Percentiles rank a stretch among this genome's conserved stretches.
Evolutionary conservation across 306 rosid genomes (phyloP).

Genomic region (Hippophae gyantsensis): DNA sequence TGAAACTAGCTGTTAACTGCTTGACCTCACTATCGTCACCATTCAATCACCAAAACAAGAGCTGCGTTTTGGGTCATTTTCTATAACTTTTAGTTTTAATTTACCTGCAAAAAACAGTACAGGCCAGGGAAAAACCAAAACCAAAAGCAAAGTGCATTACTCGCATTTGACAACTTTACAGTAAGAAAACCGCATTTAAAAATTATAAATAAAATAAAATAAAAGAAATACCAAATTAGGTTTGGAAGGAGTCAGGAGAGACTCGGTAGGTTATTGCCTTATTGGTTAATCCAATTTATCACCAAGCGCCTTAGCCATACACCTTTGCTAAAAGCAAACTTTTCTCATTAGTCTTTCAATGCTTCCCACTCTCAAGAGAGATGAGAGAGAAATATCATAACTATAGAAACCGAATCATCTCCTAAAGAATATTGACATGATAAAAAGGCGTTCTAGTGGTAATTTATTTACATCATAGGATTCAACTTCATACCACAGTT

Average conservation of each 20-base stretch:
- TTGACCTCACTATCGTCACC: too few relatives aligned
- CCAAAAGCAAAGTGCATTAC: too few relatives aligned
- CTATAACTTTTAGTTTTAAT: too few relatives aligned
- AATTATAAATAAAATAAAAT: too few relatives aligned
- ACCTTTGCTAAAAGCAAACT: background rate
- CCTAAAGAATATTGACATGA: background rate
- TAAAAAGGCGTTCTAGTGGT: background rate
- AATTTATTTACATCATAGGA: conserved; percentile 1
- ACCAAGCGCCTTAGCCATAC: background rate
- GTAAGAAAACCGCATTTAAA: too few relatives aligned
- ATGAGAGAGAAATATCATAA: background rate
- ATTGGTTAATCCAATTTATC: background rate
- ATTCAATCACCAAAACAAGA: too few relatives aligned
- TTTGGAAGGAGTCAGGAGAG: background rate
- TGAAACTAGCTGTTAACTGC: too few relatives aligned
- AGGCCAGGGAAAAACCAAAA: too few relatives aligned
- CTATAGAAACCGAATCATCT: background rate
- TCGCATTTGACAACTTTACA: too few relatives aligned
- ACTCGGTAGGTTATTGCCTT: background rate
- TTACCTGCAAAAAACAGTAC: too few relatives aligned
- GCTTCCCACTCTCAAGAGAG: background rate
- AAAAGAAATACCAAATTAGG: background rate
- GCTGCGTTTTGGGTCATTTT: too few relatives aligned
- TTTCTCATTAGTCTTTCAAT: background rate
- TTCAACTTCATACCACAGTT: background rate